Conservation (phyloP, 345 rosid genomes). For the Gossypium raimondii region DNA sequence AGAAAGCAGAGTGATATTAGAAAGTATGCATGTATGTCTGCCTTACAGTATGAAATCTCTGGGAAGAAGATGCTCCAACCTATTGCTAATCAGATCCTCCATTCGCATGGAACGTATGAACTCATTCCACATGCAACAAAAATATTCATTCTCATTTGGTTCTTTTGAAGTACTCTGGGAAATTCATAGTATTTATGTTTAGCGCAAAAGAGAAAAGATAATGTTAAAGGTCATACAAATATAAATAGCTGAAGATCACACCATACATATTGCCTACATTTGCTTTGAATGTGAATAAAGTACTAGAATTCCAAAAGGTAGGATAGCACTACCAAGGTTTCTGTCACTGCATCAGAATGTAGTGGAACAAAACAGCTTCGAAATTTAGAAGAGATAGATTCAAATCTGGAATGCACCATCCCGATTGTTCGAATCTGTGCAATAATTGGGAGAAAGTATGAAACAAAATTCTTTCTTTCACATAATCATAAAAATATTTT, state of each 20-base stretch:
- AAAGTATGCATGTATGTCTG: neutral
- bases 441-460: slow-evolving; percentile 19
- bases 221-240: neutral
- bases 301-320: slow-evolving; percentile 7
- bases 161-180: slow-evolving; percentile 23
- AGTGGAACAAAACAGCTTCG: slow-evolving; percentile 56
- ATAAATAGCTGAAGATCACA: neutral
- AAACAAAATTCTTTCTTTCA: neutral
- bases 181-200: slow-evolving; percentile 17
- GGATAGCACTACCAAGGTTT: neutral
- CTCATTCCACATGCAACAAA: slow-evolving; percentile 83
- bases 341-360: neutral
- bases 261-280: neutral
- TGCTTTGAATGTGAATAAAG: neutral
- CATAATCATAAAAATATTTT: neutral
- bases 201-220: slow-evolving; percentile 7
- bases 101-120: slow-evolving; percentile 79
- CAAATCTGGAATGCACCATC: slow-evolving; percentile 90
- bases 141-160: slow-evolving; percentile 49
- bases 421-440: slow-evolving; percentile 86
- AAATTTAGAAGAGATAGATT: slow-evolving; percentile 57
- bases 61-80: slow-evolving; percentile 39
- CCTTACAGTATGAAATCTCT: slow-evolving; percentile 11
- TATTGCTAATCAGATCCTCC: slow-evolving; percentile 85
- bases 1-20: slow-evolving; percentile 17